These are phyloP conservation scores for Penicillium bialowiezense DNA, from an alignment of 495 filamentous ascomycete genomes.

Conservation along the genomic window DNA sequence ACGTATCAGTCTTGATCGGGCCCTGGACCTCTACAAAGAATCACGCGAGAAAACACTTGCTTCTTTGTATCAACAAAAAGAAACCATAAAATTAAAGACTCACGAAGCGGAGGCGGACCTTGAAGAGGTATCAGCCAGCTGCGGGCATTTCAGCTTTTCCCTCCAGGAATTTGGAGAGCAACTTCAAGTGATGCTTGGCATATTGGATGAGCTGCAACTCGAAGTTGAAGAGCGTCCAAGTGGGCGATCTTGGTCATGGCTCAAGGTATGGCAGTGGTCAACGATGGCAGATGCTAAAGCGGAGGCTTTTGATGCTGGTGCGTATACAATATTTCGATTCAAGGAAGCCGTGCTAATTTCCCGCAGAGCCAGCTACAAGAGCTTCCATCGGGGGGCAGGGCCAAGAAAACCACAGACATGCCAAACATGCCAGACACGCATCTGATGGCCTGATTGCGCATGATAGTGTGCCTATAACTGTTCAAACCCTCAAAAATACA, in stretches of 20 bases:
- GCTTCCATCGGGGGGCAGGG: background rate
- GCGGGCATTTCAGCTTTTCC: slow-evolving; percentile 90
- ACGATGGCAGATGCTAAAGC: slow-evolving; percentile 18
- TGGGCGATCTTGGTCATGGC: slow-evolving; percentile 77
- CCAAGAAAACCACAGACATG: background rate
- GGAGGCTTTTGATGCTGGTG: slow-evolving; percentile 17
- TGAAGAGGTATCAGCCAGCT: slow-evolving; percentile 93
- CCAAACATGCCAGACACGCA: slow-evolving; percentile 1
- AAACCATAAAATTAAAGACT: slow-evolving; percentile 59
- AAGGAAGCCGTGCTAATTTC: background rate
- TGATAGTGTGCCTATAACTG: slow-evolving; percentile 4
- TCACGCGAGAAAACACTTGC: slow-evolving; percentile 73
- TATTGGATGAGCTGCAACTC: slow-evolving; percentile 78
- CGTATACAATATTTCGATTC: slow-evolving; percentile 1
- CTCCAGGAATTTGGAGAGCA: slow-evolving; percentile 87
- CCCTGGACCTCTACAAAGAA: slow-evolving; percentile 71
- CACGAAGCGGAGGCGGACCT: slow-evolving; percentile 84
- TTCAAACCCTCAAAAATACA: slow-evolving; percentile 3
- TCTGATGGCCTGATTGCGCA: slow-evolving; percentile 7
- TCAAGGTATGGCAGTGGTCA: slow-evolving; percentile 67
- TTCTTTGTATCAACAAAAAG: slow-evolving; percentile 73
- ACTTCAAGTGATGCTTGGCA: slow-evolving; percentile 74
- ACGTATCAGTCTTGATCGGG: slow-evolving; percentile 70
- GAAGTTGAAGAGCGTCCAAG: slow-evolving; percentile 54
- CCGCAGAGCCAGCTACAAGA: background rate